Evolutionary conservation across 2,329 filamentous ascomycete genomes (phyloP).

Genomic region (Alternaria gaisen): DNA sequence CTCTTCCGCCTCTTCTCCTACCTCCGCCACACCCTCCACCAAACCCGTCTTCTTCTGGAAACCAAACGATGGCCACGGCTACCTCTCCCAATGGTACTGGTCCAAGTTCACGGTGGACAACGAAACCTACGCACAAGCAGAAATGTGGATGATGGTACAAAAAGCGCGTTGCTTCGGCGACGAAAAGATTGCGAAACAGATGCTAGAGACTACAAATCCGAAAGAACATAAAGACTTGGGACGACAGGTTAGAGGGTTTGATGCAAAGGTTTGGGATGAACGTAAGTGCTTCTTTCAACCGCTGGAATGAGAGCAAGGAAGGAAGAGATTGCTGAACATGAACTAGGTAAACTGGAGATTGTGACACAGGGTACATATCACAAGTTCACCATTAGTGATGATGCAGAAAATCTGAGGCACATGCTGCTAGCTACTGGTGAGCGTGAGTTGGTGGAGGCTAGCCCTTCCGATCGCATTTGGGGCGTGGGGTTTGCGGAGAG

Average conservation of each 20-base stretch:
- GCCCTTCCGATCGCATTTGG: conserved; percentile 69
- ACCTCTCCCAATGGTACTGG: conserved; percentile 70
- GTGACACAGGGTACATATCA: background rate
- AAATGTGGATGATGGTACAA: conserved; percentile 61
- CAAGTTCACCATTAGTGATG: background rate
- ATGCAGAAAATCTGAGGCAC: background rate
- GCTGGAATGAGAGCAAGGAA: background rate
- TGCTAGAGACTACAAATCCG: background rate
- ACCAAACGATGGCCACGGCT: conserved; percentile 55
- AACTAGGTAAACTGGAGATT: background rate
- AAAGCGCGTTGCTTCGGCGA: conserved; percentile 43
- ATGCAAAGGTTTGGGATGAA: background rate
- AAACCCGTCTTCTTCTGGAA: conserved; percentile 41
- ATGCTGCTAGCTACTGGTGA: conserved; percentile 59
- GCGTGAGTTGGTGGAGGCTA: conserved; percentile 64
- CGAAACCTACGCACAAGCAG: conserved; percentile 50
- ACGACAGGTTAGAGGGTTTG: background rate
- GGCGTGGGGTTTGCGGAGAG: conserved; percentile 68
- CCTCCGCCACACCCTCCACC: background rate
- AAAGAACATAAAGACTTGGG: background rate
- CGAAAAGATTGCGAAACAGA: background rate
- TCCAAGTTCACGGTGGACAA: conserved; percentile 55
- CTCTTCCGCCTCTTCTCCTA: background rate
- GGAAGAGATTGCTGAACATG: background rate
- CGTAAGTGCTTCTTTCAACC: background rate